A percentile compares a stretch with the other conserved stretches of the same genome.
Evolutionary conservation across 192 early-diverging fungal genomes (phyloP).

Genomic region (Gamsiella multidivaricata): DNA sequence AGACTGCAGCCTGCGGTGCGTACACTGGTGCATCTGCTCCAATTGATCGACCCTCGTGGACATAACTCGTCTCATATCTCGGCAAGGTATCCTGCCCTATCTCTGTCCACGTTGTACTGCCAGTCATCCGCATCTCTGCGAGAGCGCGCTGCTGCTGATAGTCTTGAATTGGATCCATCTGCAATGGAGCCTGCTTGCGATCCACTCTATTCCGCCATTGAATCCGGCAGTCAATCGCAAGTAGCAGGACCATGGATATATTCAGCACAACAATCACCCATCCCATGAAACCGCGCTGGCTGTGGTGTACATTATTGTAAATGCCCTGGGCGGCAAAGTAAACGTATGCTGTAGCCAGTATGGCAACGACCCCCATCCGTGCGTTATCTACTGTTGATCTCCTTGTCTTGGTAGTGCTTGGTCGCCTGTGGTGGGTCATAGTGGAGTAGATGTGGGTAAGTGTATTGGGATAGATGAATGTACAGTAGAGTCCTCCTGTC

Average conservation of each 20-base stretch:
- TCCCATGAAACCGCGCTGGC: background rate
- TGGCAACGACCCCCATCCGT: background rate
- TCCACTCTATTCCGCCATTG: background rate
- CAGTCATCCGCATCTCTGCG: background rate
- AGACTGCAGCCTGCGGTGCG: background rate
- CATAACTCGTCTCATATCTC: background rate
- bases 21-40: background rate
- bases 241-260: background rate
- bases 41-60: background rate
- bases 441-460: background rate
- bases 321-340: background rate
- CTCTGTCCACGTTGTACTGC: background rate
- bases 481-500: background rate
- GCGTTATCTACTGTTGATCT: too few relatives aligned
- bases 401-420: too few relatives aligned
- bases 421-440: too few relatives aligned
- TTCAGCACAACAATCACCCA: constrained; percentile 7
- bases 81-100: background rate
- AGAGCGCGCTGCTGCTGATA: too few relatives aligned
- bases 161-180: too few relatives aligned
- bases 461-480: background rate
- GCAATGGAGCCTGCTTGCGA: too few relatives aligned
- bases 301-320: background rate
- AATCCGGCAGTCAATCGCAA: background rate
- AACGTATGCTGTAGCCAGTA: background rate